phyloP scores from a whole-genome alignment of 1,284 basidiomycete species.

The Pseudozyma thailandica region DNA sequence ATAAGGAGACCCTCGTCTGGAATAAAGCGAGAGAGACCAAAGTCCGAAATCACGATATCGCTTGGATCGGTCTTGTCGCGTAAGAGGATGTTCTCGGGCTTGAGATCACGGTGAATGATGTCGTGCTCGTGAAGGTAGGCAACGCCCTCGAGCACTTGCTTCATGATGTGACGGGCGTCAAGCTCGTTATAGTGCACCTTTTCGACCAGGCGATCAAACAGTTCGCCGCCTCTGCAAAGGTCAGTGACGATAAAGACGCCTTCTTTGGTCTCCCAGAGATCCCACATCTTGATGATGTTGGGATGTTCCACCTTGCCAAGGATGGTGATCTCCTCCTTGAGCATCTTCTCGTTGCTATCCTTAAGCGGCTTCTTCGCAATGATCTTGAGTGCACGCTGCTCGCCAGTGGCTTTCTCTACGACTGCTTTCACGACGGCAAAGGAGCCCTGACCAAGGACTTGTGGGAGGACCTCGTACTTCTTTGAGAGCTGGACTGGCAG shows the following conservation, averaged over 20 bases:
- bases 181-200: conserved; percentile 64
- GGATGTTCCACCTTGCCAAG: conserved; percentile 61
- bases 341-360: conserved; percentile 63
- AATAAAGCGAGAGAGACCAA: conserved; percentile 65
- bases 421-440: conserved; percentile 65
- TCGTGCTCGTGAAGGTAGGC: conserved; percentile 63
- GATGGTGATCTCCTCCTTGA: conserved; percentile 64
- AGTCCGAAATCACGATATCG: conserved; percentile 65
- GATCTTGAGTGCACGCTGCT: conserved; percentile 64
- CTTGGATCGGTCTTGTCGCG: conserved; percentile 53
- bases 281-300: conserved; percentile 66
- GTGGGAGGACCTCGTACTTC: conserved; percentile 57
- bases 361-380: conserved; percentile 65
- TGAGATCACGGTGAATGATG: conserved; percentile 66
- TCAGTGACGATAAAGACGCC: conserved; percentile 67
- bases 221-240: conserved; percentile 64
- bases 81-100: conserved; percentile 67
- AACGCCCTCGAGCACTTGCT: conserved; percentile 62
- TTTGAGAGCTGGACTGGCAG: conserved; percentile 58
- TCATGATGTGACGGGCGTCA: conserved; percentile 64
- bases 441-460: conserved; percentile 61
- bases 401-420: conserved; percentile 49
- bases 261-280: conserved; percentile 66
- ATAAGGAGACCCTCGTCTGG: conserved; percentile 62
- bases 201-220: conserved; percentile 65